Evolutionary conservation across 78 protist genomes (phyloP).

Genomic region (Tieghemostelium lacteum): DNA sequence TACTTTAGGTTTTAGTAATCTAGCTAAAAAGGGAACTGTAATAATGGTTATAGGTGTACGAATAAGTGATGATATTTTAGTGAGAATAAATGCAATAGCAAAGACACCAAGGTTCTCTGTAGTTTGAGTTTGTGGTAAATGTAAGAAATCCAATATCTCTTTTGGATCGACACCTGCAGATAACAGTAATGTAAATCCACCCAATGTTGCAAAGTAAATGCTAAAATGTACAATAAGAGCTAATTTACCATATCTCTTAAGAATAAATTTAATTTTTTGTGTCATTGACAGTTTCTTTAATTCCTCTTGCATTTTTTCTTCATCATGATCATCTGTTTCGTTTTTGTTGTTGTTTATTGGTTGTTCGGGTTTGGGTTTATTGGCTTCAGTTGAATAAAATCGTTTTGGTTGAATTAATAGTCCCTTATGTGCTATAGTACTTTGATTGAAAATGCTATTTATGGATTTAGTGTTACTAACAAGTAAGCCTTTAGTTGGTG

Average conservation of each 20-base stretch:
- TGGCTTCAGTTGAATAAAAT: background rate
- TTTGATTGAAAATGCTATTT: background rate
- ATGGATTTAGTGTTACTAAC: background rate
- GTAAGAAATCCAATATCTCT: background rate
- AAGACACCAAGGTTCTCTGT: conserved; percentile 42
- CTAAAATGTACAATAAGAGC: conserved; percentile 50
- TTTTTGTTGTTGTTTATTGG: background rate
- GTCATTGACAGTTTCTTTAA: background rate
- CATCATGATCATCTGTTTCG: conserved; percentile 9
- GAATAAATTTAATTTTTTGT: conserved; percentile 31
- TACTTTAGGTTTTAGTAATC: conserved; percentile 22
- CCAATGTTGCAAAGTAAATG: conserved; percentile 42
- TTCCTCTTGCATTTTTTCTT: background rate
- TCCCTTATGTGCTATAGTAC: background rate
- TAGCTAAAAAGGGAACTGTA: conserved; percentile 33
- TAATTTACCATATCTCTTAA: conserved; percentile 39
- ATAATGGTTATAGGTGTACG: conserved; percentile 44
- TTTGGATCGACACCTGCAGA: conserved; percentile 47
- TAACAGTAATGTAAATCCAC: conserved; percentile 11
- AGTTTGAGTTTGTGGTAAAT: background rate
- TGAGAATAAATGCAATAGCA: conserved; percentile 59
- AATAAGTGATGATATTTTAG: conserved; percentile 27
- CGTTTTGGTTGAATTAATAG: background rate
- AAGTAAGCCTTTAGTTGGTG: conserved; percentile 9
- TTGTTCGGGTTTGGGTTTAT: background rate